Percentiles rank a stretch among this genome's conserved stretches.
phyloP scores from a whole-genome alignment of 495 filamentous ascomycete genomes.

The Bombardia bombarda region DNA sequence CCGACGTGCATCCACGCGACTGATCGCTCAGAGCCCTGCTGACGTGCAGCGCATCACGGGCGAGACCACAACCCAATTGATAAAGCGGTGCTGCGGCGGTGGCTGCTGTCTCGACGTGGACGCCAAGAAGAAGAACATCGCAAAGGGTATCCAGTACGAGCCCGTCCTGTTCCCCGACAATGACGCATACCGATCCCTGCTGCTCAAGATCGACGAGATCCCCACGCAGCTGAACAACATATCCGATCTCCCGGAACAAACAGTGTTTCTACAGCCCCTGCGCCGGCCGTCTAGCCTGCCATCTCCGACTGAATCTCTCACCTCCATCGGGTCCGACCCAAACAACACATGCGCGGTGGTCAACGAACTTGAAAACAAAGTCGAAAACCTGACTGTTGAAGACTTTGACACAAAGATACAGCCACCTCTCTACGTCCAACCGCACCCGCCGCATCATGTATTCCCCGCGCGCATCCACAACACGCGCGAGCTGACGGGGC shows the following conservation, averaged over 20 bases:
- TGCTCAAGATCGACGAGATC: slow-evolving; percentile 67
- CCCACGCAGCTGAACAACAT: slow-evolving; percentile 62
- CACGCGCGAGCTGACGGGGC: slow-evolving; percentile 76
- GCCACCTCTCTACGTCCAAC: slow-evolving; percentile 84
- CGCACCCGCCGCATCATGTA: slow-evolving; percentile 89
- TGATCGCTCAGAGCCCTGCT: slow-evolving; percentile 66
- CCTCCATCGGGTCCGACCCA: slow-evolving; percentile 18
- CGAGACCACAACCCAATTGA: slow-evolving; percentile 51
- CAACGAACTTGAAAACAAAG: slow-evolving; percentile 12
- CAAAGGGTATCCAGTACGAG: slow-evolving; percentile 46
- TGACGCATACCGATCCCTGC: slow-evolving; percentile 69
- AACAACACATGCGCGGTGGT: background rate
- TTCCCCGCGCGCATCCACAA: slow-evolving; percentile 75
- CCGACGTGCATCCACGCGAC: slow-evolving; percentile 70
- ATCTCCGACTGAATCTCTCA: slow-evolving; percentile 31
- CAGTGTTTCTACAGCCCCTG: slow-evolving; percentile 53
- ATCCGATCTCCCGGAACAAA: slow-evolving; percentile 64
- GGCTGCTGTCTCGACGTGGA: slow-evolving; percentile 74
- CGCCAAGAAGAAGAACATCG: slow-evolving; percentile 40
- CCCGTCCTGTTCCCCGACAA: slow-evolving; percentile 68
- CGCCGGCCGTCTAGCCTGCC: slow-evolving; percentile 23
- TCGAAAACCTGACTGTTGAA: slow-evolving; percentile 27
- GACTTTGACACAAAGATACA: slow-evolving; percentile 44
- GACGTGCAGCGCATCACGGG: slow-evolving; percentile 67
- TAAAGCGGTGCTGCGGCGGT: slow-evolving; percentile 80